Percentiles rank a stretch among this genome's conserved stretches.
phyloP scores from a whole-genome alignment of 2,329 filamentous ascomycete genomes.

The Exophiala xenobiotica region DNA sequence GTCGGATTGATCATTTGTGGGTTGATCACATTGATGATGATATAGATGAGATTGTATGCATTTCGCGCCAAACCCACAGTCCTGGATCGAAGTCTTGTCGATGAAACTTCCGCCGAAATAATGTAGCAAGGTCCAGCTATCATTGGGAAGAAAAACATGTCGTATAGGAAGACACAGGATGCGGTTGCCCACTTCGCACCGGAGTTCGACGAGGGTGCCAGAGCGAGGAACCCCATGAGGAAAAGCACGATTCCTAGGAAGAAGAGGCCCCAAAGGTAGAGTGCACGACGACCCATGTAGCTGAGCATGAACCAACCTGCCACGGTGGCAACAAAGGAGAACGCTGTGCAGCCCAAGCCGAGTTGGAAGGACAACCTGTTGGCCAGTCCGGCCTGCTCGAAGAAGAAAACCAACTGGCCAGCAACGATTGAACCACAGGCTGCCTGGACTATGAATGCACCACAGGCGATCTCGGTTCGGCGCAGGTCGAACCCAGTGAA shows the following conservation, averaged over 20 bases:
- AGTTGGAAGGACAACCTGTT: slow-evolving; percentile 37
- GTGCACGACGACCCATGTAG: slow-evolving; percentile 39
- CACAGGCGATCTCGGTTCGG: slow-evolving; percentile 42
- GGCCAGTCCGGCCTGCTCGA: slow-evolving; percentile 38
- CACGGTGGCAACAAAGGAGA: slow-evolving; percentile 54
- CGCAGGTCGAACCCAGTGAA: slow-evolving; percentile 36
- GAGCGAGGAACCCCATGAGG: slow-evolving; percentile 31
- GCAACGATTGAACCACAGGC: slow-evolving; percentile 38
- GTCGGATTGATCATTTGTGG: slow-evolving; percentile 33
- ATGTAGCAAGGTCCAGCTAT: slow-evolving; percentile 55
- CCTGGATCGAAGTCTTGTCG: slow-evolving; percentile 54
- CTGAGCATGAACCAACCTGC: slow-evolving; percentile 48
- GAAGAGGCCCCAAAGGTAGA: slow-evolving; percentile 38
- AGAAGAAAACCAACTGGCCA: slow-evolving; percentile 37
- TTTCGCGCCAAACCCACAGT: slow-evolving; percentile 54
- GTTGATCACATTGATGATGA: slow-evolving; percentile 44
- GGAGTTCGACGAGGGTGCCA: slow-evolving; percentile 3
- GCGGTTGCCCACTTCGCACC: slow-evolving; percentile 30
- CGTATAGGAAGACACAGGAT: slow-evolving; percentile 48
- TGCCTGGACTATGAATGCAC: slow-evolving; percentile 50
- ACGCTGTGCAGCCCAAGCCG: slow-evolving; percentile 61
- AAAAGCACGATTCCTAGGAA: slow-evolving; percentile 33
- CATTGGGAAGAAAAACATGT: slow-evolving; percentile 57
- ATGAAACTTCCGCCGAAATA: slow-evolving; percentile 53
- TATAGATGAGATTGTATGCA: slow-evolving; percentile 50